Evolutionary conservation across 768 basidiomycete genomes (phyloP).

Genomic region (Tricholoma sp.): DNA sequence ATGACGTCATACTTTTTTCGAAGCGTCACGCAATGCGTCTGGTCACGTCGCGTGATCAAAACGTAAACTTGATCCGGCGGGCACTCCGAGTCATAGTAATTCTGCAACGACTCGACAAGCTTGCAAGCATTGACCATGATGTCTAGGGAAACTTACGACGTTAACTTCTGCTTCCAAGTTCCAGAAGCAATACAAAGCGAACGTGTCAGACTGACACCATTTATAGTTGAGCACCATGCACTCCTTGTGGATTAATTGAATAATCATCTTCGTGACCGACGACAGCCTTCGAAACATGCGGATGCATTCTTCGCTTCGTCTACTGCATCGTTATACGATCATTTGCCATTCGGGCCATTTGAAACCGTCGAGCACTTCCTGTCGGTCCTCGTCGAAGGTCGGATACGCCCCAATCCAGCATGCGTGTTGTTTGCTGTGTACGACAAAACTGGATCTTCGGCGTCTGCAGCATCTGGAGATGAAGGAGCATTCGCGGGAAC

Average conservation of each 20-base stretch:
- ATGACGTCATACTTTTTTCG: too few relatives aligned
- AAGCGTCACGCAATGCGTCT: neutral
- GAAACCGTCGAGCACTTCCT: conserved; percentile 30
- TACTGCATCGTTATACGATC: conserved; percentile 38
- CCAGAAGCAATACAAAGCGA: conserved; percentile 40
- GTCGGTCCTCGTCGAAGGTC: conserved; percentile 27
- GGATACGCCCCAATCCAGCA: conserved; percentile 30
- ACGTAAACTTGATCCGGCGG: neutral
- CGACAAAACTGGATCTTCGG: conserved; percentile 38
- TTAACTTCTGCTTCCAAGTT: conserved; percentile 49
- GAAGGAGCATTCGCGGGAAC: conserved; percentile 42
- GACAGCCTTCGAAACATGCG: conserved; percentile 42
- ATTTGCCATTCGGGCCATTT: conserved; percentile 50
- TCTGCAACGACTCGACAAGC: neutral
- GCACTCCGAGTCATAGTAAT: neutral
- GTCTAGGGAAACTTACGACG: conserved; percentile 22
- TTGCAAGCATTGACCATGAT: neutral
- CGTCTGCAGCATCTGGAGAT: neutral
- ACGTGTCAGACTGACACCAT: conserved; percentile 44
- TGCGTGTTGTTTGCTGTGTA: conserved; percentile 46
- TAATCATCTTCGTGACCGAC: neutral
- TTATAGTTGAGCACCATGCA: conserved; percentile 31
- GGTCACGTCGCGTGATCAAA: neutral
- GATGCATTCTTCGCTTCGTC: conserved; percentile 29
- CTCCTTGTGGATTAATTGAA: neutral